Evolutionary conservation across 1,284 basidiomycete genomes (phyloP).

Genomic region (Mycosarcoma maydis): DNA sequence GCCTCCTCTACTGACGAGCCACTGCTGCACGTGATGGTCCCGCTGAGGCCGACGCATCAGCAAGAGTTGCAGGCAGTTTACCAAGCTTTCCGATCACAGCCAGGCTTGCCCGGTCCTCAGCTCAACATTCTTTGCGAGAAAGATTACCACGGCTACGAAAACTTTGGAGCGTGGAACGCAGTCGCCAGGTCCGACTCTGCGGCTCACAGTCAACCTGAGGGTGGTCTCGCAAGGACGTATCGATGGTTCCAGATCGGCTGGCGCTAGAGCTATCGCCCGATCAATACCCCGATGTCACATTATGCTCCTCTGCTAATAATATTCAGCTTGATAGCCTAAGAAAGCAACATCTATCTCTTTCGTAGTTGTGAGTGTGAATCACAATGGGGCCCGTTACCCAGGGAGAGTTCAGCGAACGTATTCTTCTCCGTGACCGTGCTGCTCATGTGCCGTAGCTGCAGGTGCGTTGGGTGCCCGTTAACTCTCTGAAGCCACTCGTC

Average conservation of each 20-base stretch:
- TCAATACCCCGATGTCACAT: too few species aligned
- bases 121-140: slow-evolving; percentile 26
- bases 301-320: too few species aligned
- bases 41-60: slow-evolving; percentile 51
- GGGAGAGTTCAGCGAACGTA: too few species aligned
- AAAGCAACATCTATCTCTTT: too few species aligned
- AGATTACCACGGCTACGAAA: slow-evolving; percentile 48
- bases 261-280: background rate
- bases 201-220: slow-evolving; percentile 16
- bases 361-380: too few species aligned
- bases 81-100: slow-evolving; percentile 29
- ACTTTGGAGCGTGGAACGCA: slow-evolving; percentile 48
- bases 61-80: slow-evolving; percentile 56
- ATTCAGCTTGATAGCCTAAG: too few species aligned
- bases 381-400: too few species aligned
- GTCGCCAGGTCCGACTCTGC: slow-evolving; percentile 11
- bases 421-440: too few species aligned
- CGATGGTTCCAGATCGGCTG: slow-evolving; percentile 41
- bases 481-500: too few species aligned
- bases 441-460: too few species aligned
- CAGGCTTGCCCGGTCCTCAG: background rate
- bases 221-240: slow-evolving; percentile 29
- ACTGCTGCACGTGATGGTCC: slow-evolving; percentile 54
- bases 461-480: too few species aligned
- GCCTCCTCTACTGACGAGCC: background rate